phyloP scores from a whole-genome alignment of 139 green algal species.

The Ulvella scutata region DNA sequence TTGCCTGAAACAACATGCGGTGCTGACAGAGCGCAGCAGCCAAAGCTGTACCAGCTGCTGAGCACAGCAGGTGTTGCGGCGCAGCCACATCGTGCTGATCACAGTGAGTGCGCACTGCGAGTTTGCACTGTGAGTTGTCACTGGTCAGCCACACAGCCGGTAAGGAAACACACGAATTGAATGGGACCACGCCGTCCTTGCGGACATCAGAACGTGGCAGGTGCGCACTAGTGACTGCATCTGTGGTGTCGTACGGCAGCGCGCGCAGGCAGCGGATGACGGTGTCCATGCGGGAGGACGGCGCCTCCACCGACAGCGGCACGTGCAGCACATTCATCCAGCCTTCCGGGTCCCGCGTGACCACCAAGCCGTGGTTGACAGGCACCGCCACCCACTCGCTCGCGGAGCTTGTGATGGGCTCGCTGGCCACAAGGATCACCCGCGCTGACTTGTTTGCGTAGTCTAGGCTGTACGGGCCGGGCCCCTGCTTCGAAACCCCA shows the following conservation, averaged over 20 bases:
- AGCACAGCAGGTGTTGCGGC: too few species aligned
- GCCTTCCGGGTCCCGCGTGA: slow-evolving; percentile 59
- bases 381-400: slow-evolving; percentile 82
- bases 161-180: too few species aligned
- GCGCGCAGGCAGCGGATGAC: not conserved
- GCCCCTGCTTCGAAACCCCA: slow-evolving; percentile 8
- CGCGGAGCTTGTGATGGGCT: slow-evolving; percentile 75
- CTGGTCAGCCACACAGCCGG: too few species aligned
- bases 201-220: not conserved
- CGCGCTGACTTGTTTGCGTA: slow-evolving; percentile 43
- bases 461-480: slow-evolving; percentile 52
- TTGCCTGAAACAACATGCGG: too few species aligned
- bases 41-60: too few species aligned
- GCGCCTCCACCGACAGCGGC: slow-evolving; percentile 16
- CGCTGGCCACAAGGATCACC: slow-evolving; percentile 73
- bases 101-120: too few species aligned
- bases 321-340: slow-evolving; percentile 59
- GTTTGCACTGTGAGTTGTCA: too few species aligned
- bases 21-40: too few species aligned
- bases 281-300: slow-evolving; percentile 11
- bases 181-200: too few species aligned
- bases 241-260: not conserved
- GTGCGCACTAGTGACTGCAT: too few species aligned
- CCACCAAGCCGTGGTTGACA: slow-evolving; percentile 59
- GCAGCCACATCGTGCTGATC: too few species aligned